phyloP scores from a whole-genome alignment of 225 moss, liverwort and hornwort species.

The Neckera pumila region DNA sequence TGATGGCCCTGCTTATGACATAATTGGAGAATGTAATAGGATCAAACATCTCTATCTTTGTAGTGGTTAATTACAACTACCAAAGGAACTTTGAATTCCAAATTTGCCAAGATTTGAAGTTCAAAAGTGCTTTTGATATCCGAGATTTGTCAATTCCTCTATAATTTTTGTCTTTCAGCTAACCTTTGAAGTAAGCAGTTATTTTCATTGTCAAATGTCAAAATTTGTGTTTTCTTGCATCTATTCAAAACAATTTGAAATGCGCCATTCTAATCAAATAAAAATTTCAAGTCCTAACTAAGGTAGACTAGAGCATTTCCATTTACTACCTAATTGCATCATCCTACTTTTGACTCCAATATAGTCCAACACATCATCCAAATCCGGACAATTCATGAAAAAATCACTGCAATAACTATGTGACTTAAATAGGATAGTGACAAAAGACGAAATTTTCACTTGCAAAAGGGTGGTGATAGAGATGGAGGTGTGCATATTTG shows the following conservation, averaged over 20 bases:
- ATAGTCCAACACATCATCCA: no score
- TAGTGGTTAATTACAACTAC: not conserved
- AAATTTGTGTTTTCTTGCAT: not conserved
- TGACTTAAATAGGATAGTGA: no score
- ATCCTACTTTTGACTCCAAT: no score
- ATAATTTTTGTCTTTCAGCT: not conserved
- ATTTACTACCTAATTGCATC: no score
- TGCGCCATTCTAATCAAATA: rapidly evolving
- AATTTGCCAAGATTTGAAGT: not conserved
- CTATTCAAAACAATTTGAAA: not conserved
- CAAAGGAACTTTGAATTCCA: not conserved
- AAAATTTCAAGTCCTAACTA: no score
- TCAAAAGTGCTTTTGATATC: not conserved
- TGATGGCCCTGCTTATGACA: rapidly evolving
- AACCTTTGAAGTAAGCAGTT: rapidly evolving
- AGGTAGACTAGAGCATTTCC: no score
- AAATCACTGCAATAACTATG: no score
- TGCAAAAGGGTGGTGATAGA: no score
- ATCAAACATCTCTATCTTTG: not conserved
- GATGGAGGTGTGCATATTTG: no score
- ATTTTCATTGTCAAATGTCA: not conserved
- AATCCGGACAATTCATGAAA: no score
- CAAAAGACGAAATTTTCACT: no score
- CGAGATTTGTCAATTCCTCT: not conserved
- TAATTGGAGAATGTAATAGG: no score